Base-by-base conservation (phyloP, 2,329 filamentous ascomycete genomes). In the Cordyceps pruinosa region DNA sequence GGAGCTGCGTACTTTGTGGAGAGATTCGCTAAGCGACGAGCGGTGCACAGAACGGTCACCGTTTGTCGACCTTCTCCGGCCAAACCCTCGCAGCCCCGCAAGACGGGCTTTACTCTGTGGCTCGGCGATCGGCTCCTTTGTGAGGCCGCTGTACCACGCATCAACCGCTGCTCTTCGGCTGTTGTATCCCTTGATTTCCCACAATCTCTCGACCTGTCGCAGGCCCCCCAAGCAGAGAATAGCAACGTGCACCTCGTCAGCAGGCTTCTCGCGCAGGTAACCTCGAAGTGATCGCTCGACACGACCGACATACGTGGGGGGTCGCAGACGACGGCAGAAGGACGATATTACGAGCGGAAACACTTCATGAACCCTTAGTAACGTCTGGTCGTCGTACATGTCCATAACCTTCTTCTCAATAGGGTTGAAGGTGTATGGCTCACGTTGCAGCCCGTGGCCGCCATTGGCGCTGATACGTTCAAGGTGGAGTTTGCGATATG, bases 101-200 rank as follows among this genome's bases (percentile, higher is more conserved):
- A 83, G 71, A 13, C 79, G 75, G 37, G 76, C 72, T 64, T 82
- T 85, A 8, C 72, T 57, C 6, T 74, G 63, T 9, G 75, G 63
- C 34, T 79, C 77, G 6, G 60, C 68, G 52, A 21, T 69, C 13
- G 59, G 56, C 15, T 78, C 77, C 58, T 73, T 78, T 2, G 74
- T 73, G 9, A 86, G 68, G 19, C 72, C 74, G 41, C 75, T 75
- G 65, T 80, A 84, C 83, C 83, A 87, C 5, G 65, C 71, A 63
- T 87, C 84, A 17, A 87, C 83, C 2, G 80, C 78, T 21, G 75
- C 74, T 57, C 83, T 76, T 32, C 84, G 75, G 52, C 73, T 74
- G 64, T 84, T 86, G 68, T 87, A 87, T 2, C 83, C 82, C 64
- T 85, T 85, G 39, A 84, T 82, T 64, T 86, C 82, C 84, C 84